Evolutionary conservation across 306 rosid genomes (phyloP).

Genomic region (Arachis stenosperma): DNA sequence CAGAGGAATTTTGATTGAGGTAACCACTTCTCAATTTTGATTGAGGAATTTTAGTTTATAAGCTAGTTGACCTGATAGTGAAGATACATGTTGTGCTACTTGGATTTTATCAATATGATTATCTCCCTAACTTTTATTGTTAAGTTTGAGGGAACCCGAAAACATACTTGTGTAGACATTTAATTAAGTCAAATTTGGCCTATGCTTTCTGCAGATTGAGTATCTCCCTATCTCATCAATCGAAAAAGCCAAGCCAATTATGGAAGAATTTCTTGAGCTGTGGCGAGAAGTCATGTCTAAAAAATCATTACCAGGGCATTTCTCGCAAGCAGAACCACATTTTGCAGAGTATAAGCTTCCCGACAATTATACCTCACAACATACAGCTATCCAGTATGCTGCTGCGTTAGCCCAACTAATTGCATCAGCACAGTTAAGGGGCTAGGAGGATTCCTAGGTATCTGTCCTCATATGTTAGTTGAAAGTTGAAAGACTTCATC

Average conservation of each 20-base stretch:
- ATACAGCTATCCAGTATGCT: slow-evolving; percentile 89
- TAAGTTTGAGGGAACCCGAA: background rate
- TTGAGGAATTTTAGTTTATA: background rate
- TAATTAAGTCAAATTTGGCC: slow-evolving; percentile 24
- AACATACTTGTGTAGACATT: slow-evolving; percentile 9
- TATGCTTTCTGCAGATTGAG: slow-evolving; percentile 63
- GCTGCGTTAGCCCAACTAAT: slow-evolving; percentile 75
- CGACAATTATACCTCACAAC: slow-evolving; percentile 74
- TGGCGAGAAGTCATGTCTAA: slow-evolving; percentile 79
- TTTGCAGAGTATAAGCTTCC: slow-evolving; percentile 77
- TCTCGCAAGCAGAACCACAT: slow-evolving; percentile 70
- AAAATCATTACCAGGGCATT: slow-evolving; percentile 88
- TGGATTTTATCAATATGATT: background rate
- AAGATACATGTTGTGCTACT: background rate
- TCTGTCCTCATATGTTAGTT: slow-evolving; percentile 12
- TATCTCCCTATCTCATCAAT: slow-evolving; percentile 85
- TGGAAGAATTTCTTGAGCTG: slow-evolving; percentile 76
- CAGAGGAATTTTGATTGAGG: slow-evolving; percentile 96
- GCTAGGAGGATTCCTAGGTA: slow-evolving; percentile 40
- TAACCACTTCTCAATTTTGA: slow-evolving; percentile 17
- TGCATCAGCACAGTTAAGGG: slow-evolving; percentile 69
- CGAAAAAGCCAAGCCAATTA: slow-evolving; percentile 68
- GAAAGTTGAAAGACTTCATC: slow-evolving; percentile 23
- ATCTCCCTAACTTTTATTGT: background rate
- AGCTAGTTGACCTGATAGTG: background rate